Evolutionary conservation across 192 early-diverging fungal species (phyloP), one percentile per base, ranked within the genome.

Genomic region (Geranomyces variabilis): DNA sequence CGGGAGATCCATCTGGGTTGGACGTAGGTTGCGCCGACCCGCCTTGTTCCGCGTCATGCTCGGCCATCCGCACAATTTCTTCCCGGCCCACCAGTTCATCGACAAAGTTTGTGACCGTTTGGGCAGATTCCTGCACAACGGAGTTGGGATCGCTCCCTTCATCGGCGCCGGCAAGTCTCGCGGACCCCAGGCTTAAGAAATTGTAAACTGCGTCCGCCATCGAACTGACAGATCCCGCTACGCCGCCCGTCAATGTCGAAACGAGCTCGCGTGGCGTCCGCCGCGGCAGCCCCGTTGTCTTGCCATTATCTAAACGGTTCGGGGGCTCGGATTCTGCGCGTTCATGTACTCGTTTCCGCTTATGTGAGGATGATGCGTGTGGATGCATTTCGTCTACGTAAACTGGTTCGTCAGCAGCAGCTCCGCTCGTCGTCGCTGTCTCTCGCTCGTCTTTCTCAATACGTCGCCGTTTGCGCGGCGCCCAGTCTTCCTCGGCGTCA

Each of bases 201-300:
- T 53, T 53, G 19, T 45, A 33, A 15, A 70, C 22, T n/a, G 24
- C 17, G 21, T 70, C 69, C 21, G 69, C 69, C 56, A 70, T 70
- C 34, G 57, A 44, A 1, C 17, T 31, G 21, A 70, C 59, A 44
- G 69, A 70, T 41, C 46, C 69, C 4, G 69, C 28, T 17, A 70
- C 69, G 15, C 58, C 58, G 4, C 26, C 44, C 15, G 63, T 66
- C 17, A 66, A 24, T 12, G 69, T 43, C 15, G 69, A 41, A 29
- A 41, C 47, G 44, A 63, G 61, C 59, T 57, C 63, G 21, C 17
- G 58, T 19, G 36, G 36, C 5, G 36, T 53, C 24, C 51, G 51
- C 7, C 24, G 51, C 19, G 51, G 24, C 51, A n/a, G 51, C 19
- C 17, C n/a, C 15, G 51, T 53, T 4, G 51, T 7, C 24, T n/a